phyloP scores from a whole-genome alignment of 2,329 filamentous ascomycete genomes.

The Chrysosporium queenslandicum region DNA sequence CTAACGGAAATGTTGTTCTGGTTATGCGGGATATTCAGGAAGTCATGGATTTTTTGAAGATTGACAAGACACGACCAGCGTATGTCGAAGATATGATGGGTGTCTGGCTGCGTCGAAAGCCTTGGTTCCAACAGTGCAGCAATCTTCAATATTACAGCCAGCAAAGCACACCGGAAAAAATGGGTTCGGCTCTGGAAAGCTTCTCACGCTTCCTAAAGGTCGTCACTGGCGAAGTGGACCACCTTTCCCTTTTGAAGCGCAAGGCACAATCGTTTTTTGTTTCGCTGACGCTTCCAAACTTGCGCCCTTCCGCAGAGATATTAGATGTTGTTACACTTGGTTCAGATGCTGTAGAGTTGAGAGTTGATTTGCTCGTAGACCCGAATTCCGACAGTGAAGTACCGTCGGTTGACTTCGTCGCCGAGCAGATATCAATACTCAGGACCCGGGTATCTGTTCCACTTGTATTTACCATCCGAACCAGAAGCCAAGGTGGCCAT shows the following conservation, averaged over 20 bases:
- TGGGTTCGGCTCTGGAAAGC: slow-evolving; percentile 51
- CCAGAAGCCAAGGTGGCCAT: slow-evolving; percentile 71
- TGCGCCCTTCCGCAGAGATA: slow-evolving; percentile 53
- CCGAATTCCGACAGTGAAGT: slow-evolving; percentile 48
- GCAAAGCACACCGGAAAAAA: slow-evolving; percentile 42
- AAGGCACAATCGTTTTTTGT: slow-evolving; percentile 78
- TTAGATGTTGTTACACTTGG: slow-evolving; percentile 69
- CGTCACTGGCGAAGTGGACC: slow-evolving; percentile 53
- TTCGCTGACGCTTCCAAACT: slow-evolving; percentile 70
- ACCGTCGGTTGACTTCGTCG: slow-evolving; percentile 63
- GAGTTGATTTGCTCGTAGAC: slow-evolving; percentile 82
- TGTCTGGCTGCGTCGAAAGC: slow-evolving; percentile 80
- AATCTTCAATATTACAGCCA: slow-evolving; percentile 90
- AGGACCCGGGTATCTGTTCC: slow-evolving; percentile 63
- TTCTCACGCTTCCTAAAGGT: slow-evolving; percentile 63
- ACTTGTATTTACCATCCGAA: slow-evolving; percentile 86
- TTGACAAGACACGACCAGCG: slow-evolving; percentile 82
- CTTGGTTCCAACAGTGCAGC: slow-evolving; percentile 86
- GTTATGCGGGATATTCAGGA: slow-evolving; percentile 80
- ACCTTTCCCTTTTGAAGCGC: slow-evolving; percentile 50
- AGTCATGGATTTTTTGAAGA: slow-evolving; percentile 77
- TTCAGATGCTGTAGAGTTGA: slow-evolving; percentile 83
- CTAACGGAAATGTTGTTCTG: slow-evolving; percentile 72
- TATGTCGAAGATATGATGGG: slow-evolving; percentile 87
- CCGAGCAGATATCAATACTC: slow-evolving; percentile 69